Evolutionary conservation across 805 yeast species (phyloP).

Genomic region (Metschnikowia sp.): DNA sequence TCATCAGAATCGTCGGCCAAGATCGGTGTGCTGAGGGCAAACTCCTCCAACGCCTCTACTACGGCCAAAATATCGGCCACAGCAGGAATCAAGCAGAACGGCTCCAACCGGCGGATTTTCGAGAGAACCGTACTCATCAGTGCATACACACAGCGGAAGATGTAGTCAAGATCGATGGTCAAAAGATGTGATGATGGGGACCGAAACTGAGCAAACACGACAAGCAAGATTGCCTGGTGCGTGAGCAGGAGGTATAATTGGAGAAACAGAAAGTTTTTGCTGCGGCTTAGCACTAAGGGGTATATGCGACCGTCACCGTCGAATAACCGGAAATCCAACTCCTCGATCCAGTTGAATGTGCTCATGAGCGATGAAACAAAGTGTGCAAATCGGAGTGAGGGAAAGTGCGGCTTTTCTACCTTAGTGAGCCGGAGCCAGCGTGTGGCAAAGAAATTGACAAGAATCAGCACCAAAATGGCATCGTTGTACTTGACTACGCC

Average conservation of each 20-base stretch:
- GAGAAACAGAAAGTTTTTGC: conserved; percentile 7
- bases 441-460: conserved; percentile 10
- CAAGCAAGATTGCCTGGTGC: conserved; percentile 13
- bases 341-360: conserved; percentile 14
- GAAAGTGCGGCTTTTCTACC: conserved; percentile 15
- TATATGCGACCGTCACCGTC: conserved; percentile 5
- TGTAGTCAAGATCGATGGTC: conserved; percentile 10
- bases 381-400: conserved; percentile 17
- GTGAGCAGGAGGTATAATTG: conserved; percentile 8
- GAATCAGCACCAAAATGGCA: conserved; percentile 6
- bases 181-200: conserved; percentile 8
- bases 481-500: conserved; percentile 8
- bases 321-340: conserved; percentile 9
- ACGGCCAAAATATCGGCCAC: conserved; percentile 6
- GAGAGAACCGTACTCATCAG: conserved; percentile 5
- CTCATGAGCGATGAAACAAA: conserved; percentile 13
- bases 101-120: conserved; percentile 4
- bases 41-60: conserved; percentile 9
- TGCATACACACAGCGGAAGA: conserved; percentile 9
- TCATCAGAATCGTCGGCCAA: conserved; percentile 6
- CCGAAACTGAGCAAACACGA: conserved; percentile 13
- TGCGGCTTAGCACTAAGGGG: conserved; percentile 4
- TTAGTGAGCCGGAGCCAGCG: conserved; percentile 15
- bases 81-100: conserved; percentile 8
- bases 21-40: conserved; percentile 7